Evolutionary conservation across 495 filamentous ascomycete species (phyloP), one percentile per base, ranked within the genome.

Genomic region (Corynascus novoguineensis): DNA sequence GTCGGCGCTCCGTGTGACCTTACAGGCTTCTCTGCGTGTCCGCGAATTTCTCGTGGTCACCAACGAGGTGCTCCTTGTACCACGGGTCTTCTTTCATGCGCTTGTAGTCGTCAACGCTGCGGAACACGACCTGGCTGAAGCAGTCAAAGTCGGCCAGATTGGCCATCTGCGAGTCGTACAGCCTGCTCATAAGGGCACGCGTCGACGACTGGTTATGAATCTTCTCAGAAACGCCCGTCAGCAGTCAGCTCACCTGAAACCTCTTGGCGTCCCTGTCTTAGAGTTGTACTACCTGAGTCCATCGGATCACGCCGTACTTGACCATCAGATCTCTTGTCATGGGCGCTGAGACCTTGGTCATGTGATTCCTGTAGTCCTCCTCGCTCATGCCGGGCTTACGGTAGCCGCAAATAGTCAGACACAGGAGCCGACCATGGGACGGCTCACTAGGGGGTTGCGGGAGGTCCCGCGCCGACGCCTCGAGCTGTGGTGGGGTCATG

Each of bases 351-450:
- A 75, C 59, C n/a, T 77, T 59, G 9, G 53, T 64, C 77, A 81
- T 79, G 63, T 81, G 70, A 25, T 74, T 52, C 9, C 69, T 64
- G 56, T 79, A 79, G 25, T 65, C 75, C 61, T 76, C 73, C 38
- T 78, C 75, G 61, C 68, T 75, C 75, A 79, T 79, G 17, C 73
- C 77, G 7, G 70, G 65, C 61, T 73, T 73, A 17, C 73, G 70
- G 59, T 81, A 79, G 40, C 74, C 78, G 37, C 71, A 75, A 46
- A 81, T 73, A 10, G 77, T 79, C 41, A 75, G 67, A 60, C 73
- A 74, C 42, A 77, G 66, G 45, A 21, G 24, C 45, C 7, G n/a
- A n/a, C n/a, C n/a, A n/a, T n/a, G n/a, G n/a, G n/a, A n/a, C n/a
- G n/a, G n/a, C n/a, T n/a, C n/a, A n/a, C n/a, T n/a, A n/a, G n/a